Evolutionary conservation across 179 eudicot species (phyloP).

Genomic region (Actinidia polygama): DNA sequence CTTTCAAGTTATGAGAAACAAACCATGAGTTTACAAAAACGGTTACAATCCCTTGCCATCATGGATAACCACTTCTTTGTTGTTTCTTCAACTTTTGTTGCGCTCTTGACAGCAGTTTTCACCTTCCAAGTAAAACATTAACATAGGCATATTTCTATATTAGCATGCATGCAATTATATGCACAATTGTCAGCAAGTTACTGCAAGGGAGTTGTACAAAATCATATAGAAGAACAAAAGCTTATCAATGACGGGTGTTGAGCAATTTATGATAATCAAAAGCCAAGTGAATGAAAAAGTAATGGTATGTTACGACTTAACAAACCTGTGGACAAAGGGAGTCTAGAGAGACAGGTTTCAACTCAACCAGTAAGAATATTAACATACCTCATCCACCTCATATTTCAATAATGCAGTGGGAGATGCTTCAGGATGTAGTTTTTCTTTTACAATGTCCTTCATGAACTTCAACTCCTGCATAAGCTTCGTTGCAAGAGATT

Average conservation of each 20-base stretch:
- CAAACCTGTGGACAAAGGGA: neutral
- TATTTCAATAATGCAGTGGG: slow-evolving; percentile 47
- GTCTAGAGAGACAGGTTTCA: neutral
- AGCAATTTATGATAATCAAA: neutral
- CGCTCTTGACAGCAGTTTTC: slow-evolving; percentile 60
- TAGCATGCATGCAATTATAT: neutral
- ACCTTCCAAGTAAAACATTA: slow-evolving; percentile 41
- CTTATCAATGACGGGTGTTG: neutral
- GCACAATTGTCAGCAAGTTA: no score
- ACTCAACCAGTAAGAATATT: slow-evolving; percentile 13
- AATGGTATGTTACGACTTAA: neutral
- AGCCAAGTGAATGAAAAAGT: neutral
- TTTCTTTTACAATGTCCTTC: slow-evolving; percentile 70
- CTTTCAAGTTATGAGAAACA: slow-evolving; percentile 28
- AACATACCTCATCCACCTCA: slow-evolving; percentile 70
- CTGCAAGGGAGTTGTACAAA: neutral
- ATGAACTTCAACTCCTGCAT: slow-evolving; percentile 70
- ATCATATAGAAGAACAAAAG: neutral
- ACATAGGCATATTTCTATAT: neutral
- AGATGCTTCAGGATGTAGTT: slow-evolving; percentile 54
- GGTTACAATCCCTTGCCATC: slow-evolving; percentile 89
- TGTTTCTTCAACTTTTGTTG: slow-evolving; percentile 71
- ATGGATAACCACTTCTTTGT: slow-evolving; percentile 65
- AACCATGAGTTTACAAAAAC: slow-evolving; percentile 92
- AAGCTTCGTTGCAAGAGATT: slow-evolving; percentile 70